Conservation (phyloP, 257 asterid genomes). For the Linderniella brevidens region DNA sequence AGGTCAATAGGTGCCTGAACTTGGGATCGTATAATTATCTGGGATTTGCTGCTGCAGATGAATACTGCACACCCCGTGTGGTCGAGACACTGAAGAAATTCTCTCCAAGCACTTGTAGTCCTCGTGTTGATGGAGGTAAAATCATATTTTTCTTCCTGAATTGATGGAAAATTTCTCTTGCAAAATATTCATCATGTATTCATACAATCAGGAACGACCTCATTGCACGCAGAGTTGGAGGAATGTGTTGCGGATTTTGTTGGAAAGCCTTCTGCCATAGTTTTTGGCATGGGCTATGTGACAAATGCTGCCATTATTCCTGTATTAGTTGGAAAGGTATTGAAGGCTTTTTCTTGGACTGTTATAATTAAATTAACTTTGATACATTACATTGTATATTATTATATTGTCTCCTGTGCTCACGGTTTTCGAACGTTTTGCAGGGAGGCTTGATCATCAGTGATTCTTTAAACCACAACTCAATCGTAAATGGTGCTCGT, state of each 20-base stretch:
- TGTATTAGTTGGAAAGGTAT: constrained; percentile 72
- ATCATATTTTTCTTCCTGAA: constrained; percentile 3
- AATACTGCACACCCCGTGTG: constrained; percentile 91
- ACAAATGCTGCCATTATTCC: constrained; percentile 97
- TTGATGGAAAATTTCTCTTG: too few relatives aligned
- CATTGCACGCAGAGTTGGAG: constrained; percentile 72
- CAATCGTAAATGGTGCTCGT: constrained; percentile 96
- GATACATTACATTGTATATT: constrained; percentile 3
- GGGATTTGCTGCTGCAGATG: constrained; percentile 98
- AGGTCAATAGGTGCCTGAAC: constrained; percentile 68
- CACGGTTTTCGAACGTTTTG: constrained; percentile 8
- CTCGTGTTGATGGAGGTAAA: constrained; percentile 93
- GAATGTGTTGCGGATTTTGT: constrained; percentile 74
- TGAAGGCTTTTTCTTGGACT: constrained; percentile 4
- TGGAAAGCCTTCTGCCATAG: constrained; percentile 86
- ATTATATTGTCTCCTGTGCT: constrained; percentile 1
- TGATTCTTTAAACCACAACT: constrained; percentile 92
- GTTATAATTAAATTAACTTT: constrained; percentile 1
- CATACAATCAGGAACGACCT: constrained; percentile 53
- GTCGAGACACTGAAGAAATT: constrained; percentile 72
- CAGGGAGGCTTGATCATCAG: constrained; percentile 95
- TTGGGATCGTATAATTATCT: constrained; percentile 94
- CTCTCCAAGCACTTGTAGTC: constrained; percentile 82
- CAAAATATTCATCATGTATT: not conserved
- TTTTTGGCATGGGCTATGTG: constrained; percentile 96